phyloP scores from a whole-genome alignment of 2,329 filamentous ascomycete genomes.

The Aureobasidium sp. region DNA sequence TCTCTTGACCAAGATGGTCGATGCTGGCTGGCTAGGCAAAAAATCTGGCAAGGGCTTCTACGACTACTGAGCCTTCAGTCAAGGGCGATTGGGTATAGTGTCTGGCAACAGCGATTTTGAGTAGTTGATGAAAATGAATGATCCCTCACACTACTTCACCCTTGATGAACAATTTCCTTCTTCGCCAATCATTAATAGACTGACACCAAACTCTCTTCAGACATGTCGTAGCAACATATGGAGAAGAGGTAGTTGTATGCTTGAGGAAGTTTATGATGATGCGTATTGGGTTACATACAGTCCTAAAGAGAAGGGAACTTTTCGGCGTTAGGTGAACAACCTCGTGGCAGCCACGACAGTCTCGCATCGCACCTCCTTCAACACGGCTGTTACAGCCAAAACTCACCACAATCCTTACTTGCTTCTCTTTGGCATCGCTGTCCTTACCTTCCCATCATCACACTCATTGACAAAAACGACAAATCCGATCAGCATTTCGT shows the following conservation, averaged over 20 bases:
- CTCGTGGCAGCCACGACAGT: not conserved
- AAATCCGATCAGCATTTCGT: not conserved
- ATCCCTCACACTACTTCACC: not conserved
- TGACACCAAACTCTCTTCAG: not conserved
- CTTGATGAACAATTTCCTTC: not conserved
- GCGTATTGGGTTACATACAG: not conserved
- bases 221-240: not conserved
- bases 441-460: not conserved
- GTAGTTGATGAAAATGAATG: not conserved
- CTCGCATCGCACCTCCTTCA: not conserved
- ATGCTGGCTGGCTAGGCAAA: conserved; percentile 95
- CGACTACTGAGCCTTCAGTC: conserved; percentile 55
- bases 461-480: not conserved
- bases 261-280: not conserved
- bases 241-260: not conserved
- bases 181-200: too few relatives aligned
- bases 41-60: conserved; percentile 97
- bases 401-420: not conserved
- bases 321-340: not conserved
- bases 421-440: not conserved
- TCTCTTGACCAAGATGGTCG: conserved; percentile 87
- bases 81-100: too few relatives aligned
- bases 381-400: not conserved
- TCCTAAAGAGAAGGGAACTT: not conserved
- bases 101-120: not conserved